Evolutionary conservation across 1,284 basidiomycete species (phyloP).

Genomic region (Mycena sp.): DNA sequence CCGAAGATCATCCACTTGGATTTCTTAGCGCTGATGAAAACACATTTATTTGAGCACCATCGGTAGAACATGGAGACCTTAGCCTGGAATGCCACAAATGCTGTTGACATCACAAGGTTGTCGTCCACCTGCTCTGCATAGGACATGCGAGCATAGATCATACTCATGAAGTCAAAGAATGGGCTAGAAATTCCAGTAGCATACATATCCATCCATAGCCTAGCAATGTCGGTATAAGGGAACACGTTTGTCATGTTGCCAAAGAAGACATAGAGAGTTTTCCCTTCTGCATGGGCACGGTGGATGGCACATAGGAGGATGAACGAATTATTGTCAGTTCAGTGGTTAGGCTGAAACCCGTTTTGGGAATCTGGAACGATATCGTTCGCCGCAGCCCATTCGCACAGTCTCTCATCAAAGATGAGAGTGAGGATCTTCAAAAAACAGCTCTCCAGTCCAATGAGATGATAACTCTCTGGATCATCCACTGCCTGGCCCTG

Average conservation of each 20-base stretch:
- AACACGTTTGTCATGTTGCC: slow-evolving; percentile 23
- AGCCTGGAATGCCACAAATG: background rate
- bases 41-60: background rate
- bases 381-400: slow-evolving; percentile 22
- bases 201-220: background rate
- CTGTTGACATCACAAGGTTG: background rate
- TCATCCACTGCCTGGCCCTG: slow-evolving; percentile 18
- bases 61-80: background rate
- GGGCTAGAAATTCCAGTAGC: background rate
- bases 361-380: slow-evolving; percentile 20
- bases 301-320: slow-evolving; percentile 9
- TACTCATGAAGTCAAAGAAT: background rate
- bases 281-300: slow-evolving; percentile 7
- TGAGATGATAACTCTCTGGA: slow-evolving; percentile 37
- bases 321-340: slow-evolving; percentile 15
- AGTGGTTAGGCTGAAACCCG: slow-evolving; percentile 15
- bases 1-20: slow-evolving; percentile 23
- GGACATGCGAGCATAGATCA: background rate
- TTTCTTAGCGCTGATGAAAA: slow-evolving; percentile 28
- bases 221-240: slow-evolving; percentile 1
- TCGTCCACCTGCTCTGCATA: background rate
- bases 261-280: background rate
- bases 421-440: slow-evolving; percentile 42
- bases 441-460: slow-evolving; percentile 44
- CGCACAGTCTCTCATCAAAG: slow-evolving; percentile 27